Percentiles rank a stretch among this genome's conserved stretches.
Conservation (phyloP, 495 filamentous ascomycete species). For the Apiosordaria backusii region DNA sequence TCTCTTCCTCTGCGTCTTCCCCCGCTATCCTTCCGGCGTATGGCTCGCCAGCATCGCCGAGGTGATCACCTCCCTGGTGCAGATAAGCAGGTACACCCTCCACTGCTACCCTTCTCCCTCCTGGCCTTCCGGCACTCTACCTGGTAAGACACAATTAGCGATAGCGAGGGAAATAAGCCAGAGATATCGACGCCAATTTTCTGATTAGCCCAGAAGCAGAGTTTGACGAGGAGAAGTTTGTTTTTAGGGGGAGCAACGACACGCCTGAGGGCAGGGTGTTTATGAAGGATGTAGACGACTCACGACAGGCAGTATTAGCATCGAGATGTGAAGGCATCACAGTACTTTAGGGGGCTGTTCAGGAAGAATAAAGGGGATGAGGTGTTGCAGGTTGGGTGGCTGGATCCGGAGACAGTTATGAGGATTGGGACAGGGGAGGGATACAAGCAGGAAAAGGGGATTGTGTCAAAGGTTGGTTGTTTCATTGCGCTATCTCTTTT, state of each 20-base stretch:
- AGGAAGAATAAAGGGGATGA: conserved; percentile 10
- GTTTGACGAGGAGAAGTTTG: conserved; percentile 13
- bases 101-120: conserved; percentile 3
- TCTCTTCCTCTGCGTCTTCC: conserved; percentile 3
- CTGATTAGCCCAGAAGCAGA: neutral
- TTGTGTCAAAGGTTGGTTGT: conserved; percentile 6
- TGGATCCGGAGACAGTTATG: neutral
- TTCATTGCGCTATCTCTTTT: no score
- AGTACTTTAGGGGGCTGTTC: conserved; percentile 10
- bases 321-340: conserved; percentile 1
- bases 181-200: conserved; percentile 3
- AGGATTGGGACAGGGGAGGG: neutral
- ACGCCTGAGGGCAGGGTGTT: conserved; percentile 5
- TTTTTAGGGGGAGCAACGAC: conserved; percentile 9
- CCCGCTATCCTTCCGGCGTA: conserved; percentile 1
- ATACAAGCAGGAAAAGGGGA: neutral
- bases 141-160: neutral
- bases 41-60: conserved; percentile 10
- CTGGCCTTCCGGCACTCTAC: neutral
- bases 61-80: conserved; percentile 12
- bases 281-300: conserved; percentile 16
- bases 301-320: conserved; percentile 6
- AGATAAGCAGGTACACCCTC: conserved; percentile 4
- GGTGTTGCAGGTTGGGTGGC: conserved; percentile 12
- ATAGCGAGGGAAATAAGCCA: conserved; percentile 12